Conservation (phyloP, 306 rosid genomes). For the Elaeagnus macrophylla region DNA sequence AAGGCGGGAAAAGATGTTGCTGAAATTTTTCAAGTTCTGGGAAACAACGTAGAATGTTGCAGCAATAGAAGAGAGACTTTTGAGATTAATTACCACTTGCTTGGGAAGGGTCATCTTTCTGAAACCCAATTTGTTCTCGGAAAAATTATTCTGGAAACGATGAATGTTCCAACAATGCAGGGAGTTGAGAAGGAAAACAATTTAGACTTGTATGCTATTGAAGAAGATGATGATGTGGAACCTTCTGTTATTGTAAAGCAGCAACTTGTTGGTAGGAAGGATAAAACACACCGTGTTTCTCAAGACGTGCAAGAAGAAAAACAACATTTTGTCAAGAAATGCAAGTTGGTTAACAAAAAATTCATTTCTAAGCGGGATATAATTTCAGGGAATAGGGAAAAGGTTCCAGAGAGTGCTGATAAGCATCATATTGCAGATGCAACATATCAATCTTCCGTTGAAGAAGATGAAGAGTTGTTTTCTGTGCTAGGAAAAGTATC, state of each 20-base stretch:
- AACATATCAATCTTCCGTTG: conserved; percentile 11
- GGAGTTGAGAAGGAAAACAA: conserved; percentile 27
- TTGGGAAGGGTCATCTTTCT: conserved; percentile 35
- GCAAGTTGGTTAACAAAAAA: conserved; percentile 22
- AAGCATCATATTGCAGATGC: conserved; percentile 14
- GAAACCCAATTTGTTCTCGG: conserved; percentile 75
- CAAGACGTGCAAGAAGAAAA: conserved; percentile 15
- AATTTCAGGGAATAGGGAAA: conserved; percentile 7
- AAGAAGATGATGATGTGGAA: conserved; percentile 19
- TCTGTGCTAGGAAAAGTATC: conserved; percentile 9
- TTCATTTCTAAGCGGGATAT: conserved; percentile 17
- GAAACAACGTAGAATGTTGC: conserved; percentile 26
- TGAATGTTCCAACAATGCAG: conserved; percentile 37
- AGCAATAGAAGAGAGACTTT: conserved; percentile 33
- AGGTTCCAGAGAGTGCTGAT: conserved; percentile 19
- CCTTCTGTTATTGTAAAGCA: conserved; percentile 22
- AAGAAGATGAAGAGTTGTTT: conserved; percentile 19
- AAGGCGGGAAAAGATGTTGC: conserved; percentile 38
- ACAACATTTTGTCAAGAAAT: conserved; percentile 32
- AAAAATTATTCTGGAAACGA: conserved; percentile 60
- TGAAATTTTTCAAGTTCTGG: conserved; percentile 41
- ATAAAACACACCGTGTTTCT: conserved; percentile 14
- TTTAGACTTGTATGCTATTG: conserved; percentile 11
- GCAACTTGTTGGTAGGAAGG: conserved; percentile 21
- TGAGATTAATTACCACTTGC: conserved; percentile 43